phyloP scores from a whole-genome alignment of 1,284 basidiomycete genomes.

The Exobasidium rhododendri region DNA sequence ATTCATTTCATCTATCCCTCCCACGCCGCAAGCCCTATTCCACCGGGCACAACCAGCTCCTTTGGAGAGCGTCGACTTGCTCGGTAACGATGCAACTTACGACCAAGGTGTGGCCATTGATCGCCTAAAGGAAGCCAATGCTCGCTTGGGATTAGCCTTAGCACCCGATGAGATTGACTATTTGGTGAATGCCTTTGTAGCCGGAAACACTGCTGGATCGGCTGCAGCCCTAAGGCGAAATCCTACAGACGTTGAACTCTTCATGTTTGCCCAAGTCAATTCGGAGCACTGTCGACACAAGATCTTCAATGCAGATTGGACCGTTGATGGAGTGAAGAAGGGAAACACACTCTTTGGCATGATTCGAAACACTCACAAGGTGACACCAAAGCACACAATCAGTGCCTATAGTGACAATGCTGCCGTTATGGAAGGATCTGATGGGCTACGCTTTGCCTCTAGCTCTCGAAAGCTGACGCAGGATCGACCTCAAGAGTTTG shows the following conservation, averaged over 20 bases:
- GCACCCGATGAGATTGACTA: constrained; percentile 88
- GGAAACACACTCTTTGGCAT: constrained; percentile 87
- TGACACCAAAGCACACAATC: constrained; percentile 69
- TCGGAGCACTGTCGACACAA: constrained; percentile 99
- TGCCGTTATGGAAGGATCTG: constrained; percentile 80
- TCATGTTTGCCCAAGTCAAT: constrained; percentile 99
- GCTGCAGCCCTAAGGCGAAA: constrained; percentile 50
- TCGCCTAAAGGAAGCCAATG: constrained; percentile 72
- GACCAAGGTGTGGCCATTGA: constrained; percentile 39
- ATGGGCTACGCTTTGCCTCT: constrained; percentile 74
- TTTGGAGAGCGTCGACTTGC: constrained; percentile 67
- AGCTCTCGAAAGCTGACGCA: constrained; percentile 36
- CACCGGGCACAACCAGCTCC: constrained; percentile 66
- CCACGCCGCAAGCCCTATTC: constrained; percentile 67
- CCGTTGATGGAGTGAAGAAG: constrained; percentile 70
- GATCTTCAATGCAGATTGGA: constrained; percentile 98
- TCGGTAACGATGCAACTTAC: constrained; percentile 49
- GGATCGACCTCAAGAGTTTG: constrained; percentile 14
- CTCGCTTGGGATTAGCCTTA: constrained; percentile 81
- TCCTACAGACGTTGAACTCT: constrained; percentile 88
- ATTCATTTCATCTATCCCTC: constrained; percentile 60
- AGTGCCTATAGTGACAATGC: constrained; percentile 99
- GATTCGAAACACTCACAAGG: constrained; percentile 93
- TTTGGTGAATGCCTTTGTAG: constrained; percentile 81
- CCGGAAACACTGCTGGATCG: constrained; percentile 57